Evolutionary conservation across 352 stramenopile species (phyloP).

Genomic region (Phytophthora citricola): DNA sequence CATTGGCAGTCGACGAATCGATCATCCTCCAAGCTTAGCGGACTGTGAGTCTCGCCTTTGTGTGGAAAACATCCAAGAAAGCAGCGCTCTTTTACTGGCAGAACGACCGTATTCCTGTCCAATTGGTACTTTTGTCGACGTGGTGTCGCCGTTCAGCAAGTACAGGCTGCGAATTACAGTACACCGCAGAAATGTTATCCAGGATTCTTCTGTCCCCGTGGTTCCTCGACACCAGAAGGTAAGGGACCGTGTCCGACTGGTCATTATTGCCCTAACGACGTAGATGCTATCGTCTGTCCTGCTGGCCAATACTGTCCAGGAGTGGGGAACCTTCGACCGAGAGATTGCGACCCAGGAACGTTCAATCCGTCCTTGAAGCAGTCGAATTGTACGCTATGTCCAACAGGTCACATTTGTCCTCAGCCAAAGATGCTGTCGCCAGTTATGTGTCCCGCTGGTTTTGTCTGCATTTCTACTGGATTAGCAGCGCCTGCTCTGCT

Average conservation of each 20-base stretch:
- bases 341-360: constrained; percentile 94
- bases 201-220: constrained; percentile 97
- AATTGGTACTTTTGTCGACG: constrained; percentile 92
- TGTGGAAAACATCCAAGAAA: constrained; percentile 28
- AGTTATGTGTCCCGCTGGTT: constrained; percentile 92
- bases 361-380: constrained; percentile 88
- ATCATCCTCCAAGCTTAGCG: constrained; percentile 63
- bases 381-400: constrained; percentile 95
- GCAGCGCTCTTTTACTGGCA: constrained; percentile 58
- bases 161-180: constrained; percentile 89
- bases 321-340: constrained; percentile 92
- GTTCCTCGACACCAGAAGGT: constrained; percentile 92
- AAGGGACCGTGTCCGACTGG: constrained; percentile 94
- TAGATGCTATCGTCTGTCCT: constrained; percentile 92
- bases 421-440: constrained; percentile 77
- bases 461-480: constrained; percentile 95
- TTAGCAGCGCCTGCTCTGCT: constrained; percentile 91
- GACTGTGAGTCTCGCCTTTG: constrained; percentile 61
- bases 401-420: constrained; percentile 94
- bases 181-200: constrained; percentile 95
- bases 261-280: constrained; percentile 94
- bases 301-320: constrained; percentile 95
- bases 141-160: constrained; percentile 75
- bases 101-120: constrained; percentile 96
- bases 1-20: constrained; percentile 62